These are phyloP conservation scores for Coniferiporia sulphurascens DNA, from an alignment of 1,284 basidiomycete species.

Conservation along the genomic window DNA sequence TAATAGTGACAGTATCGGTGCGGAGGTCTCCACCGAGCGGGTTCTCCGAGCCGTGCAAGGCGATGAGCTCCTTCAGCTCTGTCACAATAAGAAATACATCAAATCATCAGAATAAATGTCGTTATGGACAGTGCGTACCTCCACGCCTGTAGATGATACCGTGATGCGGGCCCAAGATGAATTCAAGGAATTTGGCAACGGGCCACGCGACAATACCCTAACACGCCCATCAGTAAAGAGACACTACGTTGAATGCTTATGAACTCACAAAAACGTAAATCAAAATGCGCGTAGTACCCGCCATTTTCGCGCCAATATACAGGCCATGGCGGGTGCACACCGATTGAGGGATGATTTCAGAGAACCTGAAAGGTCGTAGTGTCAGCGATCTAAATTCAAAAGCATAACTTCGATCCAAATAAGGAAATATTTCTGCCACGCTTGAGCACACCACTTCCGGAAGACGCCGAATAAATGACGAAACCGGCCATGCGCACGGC, in stretches of 20 bases:
- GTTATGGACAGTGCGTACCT: conserved; percentile 24
- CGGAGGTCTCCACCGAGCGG: conserved; percentile 64
- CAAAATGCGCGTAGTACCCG: conserved; percentile 65
- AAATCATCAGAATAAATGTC: neutral
- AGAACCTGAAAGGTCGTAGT: conserved; percentile 46
- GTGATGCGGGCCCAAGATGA: conserved; percentile 56
- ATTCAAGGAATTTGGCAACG: conserved; percentile 64
- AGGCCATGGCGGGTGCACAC: conserved; percentile 91
- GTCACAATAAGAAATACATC: neutral
- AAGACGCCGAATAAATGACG: neutral
- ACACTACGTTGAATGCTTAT: neutral
- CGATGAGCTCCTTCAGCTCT: conserved; percentile 67
- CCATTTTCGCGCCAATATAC: conserved; percentile 88
- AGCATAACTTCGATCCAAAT: neutral
- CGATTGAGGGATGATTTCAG: conserved; percentile 90
- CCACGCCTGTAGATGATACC: conserved; percentile 52
- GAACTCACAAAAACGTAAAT: conserved; percentile 63
- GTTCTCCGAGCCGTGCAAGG: conserved; percentile 56
- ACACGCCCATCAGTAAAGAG: neutral
- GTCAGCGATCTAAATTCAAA: neutral
- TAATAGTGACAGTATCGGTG: conserved; percentile 70
- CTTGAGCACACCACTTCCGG: neutral
- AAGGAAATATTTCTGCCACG: neutral
- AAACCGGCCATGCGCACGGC: neutral
- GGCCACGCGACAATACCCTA: conserved; percentile 82